A percentile compares a stretch with the other conserved stretches of the same genome.
Evolutionary conservation across 192 early-diverging fungal genomes (phyloP).

Genomic region (Coemansia sp.): DNA sequence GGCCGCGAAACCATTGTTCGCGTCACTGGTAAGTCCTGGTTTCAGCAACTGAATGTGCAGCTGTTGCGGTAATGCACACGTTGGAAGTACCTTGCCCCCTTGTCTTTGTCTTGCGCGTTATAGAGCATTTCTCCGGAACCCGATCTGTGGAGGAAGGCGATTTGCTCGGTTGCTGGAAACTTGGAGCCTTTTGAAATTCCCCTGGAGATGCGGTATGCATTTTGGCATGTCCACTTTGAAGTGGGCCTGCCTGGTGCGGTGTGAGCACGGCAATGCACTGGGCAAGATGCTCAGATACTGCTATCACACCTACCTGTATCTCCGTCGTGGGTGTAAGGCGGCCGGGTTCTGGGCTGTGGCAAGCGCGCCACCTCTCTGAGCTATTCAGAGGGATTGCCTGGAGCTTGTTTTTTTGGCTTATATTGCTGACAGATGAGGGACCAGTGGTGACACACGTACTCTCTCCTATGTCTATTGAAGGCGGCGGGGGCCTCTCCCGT

Average conservation of each 20-base stretch:
- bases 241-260: slow-evolving; percentile 7
- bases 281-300: not conserved
- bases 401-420: not conserved
- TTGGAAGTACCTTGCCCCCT: not conserved
- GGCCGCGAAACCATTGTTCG: slow-evolving; percentile 98
- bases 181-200: slow-evolving; percentile 46
- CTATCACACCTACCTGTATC: slow-evolving; percentile 12
- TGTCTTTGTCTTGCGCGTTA: slow-evolving; percentile 4
- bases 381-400: not conserved
- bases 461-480: slow-evolving; percentile 40
- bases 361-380: too few relatives aligned
- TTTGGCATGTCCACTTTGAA: slow-evolving; percentile 5
- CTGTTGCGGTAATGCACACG: not conserved
- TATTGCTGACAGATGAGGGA: slow-evolving; percentile 44
- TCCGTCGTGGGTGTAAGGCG: slow-evolving; percentile 47
- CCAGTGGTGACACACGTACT: slow-evolving; percentile 67
- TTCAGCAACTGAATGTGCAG: not conserved
- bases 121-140: not conserved
- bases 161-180: not conserved
- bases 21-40: slow-evolving; percentile 80
- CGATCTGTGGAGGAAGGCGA: slow-evolving; percentile 8
- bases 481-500: not conserved
- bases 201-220: slow-evolving; percentile 40
- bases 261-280: not conserved
- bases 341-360: too few relatives aligned